A percentile compares a stretch with the other conserved stretches of the same genome.
phyloP scores from a whole-genome alignment of 768 basidiomycete genomes.

The Serendipita sp. region DNA sequence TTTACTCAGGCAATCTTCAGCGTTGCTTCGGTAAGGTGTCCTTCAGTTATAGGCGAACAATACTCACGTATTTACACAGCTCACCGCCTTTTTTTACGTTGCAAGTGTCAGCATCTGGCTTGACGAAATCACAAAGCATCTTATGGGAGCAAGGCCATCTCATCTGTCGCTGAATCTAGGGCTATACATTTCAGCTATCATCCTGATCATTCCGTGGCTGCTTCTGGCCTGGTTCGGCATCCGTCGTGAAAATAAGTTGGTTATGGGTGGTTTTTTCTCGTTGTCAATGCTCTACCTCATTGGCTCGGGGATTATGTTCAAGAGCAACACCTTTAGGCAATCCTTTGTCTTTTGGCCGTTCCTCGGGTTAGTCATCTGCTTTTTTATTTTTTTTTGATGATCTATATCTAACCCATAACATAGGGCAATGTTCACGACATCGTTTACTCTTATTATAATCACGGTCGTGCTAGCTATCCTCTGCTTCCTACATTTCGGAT shows the following conservation, averaged over 20 bases:
- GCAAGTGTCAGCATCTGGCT: neutral
- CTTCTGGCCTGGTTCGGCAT: neutral
- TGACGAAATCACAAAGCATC: neutral
- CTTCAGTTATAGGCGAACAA: neutral
- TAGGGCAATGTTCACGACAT: slow-evolving; percentile 1
- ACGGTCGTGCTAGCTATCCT: neutral
- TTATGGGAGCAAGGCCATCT: neutral
- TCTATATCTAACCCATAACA: neutral
- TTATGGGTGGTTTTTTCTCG: neutral
- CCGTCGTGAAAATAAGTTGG: neutral
- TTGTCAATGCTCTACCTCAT: neutral
- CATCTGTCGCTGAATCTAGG: neutral
- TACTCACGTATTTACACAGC: neutral
- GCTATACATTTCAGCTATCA: neutral
- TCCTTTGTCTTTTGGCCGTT: neutral
- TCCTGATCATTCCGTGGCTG: neutral
- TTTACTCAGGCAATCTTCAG: neutral
- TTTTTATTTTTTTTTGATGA: neutral
- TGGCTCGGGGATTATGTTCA: neutral
- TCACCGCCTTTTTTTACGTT: neutral
- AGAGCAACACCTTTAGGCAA: neutral
- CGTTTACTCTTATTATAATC: neutral
- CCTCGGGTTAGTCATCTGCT: neutral
- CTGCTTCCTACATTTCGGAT: neutral
- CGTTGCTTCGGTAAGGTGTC: neutral